phyloP scores from a whole-genome alignment of 371 early-diverging fungal genomes.

The Apophysomyces sp. region DNA sequence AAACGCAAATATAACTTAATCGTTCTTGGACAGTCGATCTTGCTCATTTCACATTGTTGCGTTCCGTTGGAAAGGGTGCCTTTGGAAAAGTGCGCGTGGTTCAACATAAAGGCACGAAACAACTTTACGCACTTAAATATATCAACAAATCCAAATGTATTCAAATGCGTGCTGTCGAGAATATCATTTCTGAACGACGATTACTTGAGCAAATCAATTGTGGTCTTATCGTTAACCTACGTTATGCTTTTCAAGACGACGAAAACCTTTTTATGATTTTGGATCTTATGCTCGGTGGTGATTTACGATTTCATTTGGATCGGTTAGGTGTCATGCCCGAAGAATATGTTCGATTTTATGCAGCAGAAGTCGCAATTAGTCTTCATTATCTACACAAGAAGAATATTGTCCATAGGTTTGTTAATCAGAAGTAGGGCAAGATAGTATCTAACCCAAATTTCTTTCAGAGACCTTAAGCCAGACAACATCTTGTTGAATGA shows the following conservation, averaged over 20 bases:
- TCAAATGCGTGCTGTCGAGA: conserved; percentile 52
- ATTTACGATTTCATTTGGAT: conserved; percentile 77
- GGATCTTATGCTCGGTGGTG: conserved; percentile 84
- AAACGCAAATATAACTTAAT: too few species aligned
- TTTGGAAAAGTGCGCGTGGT: conserved; percentile 85
- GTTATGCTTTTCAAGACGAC: conserved; percentile 81
- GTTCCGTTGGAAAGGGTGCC: conserved; percentile 71
- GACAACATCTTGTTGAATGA: conserved; percentile 88
- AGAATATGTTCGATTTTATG: conserved; percentile 71
- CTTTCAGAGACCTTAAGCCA: conserved; percentile 78
- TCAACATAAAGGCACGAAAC: conserved; percentile 68
- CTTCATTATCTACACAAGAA: conserved; percentile 68
- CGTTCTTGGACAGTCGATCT: too few species aligned
- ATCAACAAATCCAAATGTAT: conserved; percentile 59
- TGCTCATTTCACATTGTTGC: conserved; percentile 62
- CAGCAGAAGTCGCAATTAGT: conserved; percentile 70
- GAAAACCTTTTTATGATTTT: conserved; percentile 77
- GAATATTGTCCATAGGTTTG: conserved; percentile 56
- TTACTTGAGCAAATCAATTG: conserved; percentile 47
- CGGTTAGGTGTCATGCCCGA: conserved; percentile 62
- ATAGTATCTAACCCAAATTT: neutral
- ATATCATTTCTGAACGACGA: conserved; percentile 55
- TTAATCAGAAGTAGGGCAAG: neutral
- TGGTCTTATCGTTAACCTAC: conserved; percentile 59
- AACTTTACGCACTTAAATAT: conserved; percentile 56